Base-by-base conservation (phyloP, 305 asterid species). In the Stenogyne calaminthoides region DNA sequence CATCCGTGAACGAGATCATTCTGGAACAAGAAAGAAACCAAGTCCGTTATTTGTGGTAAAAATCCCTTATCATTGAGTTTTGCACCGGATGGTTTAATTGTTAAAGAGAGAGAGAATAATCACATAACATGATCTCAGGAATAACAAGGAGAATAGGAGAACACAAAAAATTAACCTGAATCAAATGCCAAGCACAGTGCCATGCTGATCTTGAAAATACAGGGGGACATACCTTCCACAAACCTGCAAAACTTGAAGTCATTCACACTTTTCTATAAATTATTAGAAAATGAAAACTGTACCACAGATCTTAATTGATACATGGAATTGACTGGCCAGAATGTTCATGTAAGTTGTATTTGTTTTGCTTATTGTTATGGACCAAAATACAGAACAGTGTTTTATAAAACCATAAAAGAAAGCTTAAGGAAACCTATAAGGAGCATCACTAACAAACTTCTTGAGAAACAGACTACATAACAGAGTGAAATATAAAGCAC, bases 201-300 rank as follows among this genome's bases (percentile, higher is more conserved):
- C 98, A 93, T 9, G 98, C 98, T 64, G 95, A 84, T 83, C 89
- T 85, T 16, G 98, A 93, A 81, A 93, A 93, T 47, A 93, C 98
- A 3, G 98, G 98, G n/a, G 76, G 98, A 97, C 98, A 93, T 93
- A 81, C 98, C 98, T 86, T 93, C 98, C 78, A 93, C 98, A 73
- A 89, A 93, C 67, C 98, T 93, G 88, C 78, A 81, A 61, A 77
- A 39, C 9, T 51, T 40, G 19, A 73, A 75, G 34, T 66, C 65
- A 72, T 71, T 19, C 47, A 62, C 54, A 61, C 22, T 70, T 59
- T 76, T 63, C 19, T 12, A 51, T 49, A 47, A 59, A 54, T 39
- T 6, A 19, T 9, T 7, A 18, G 19, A 19, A 9, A 0, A 59
- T 52, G 61, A 60, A 63, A 74, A 60, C 57, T 57, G 73, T 8